Evolutionary conservation across 441 rosid species (phyloP).

Genomic region (Arabidopsis lyrata): DNA sequence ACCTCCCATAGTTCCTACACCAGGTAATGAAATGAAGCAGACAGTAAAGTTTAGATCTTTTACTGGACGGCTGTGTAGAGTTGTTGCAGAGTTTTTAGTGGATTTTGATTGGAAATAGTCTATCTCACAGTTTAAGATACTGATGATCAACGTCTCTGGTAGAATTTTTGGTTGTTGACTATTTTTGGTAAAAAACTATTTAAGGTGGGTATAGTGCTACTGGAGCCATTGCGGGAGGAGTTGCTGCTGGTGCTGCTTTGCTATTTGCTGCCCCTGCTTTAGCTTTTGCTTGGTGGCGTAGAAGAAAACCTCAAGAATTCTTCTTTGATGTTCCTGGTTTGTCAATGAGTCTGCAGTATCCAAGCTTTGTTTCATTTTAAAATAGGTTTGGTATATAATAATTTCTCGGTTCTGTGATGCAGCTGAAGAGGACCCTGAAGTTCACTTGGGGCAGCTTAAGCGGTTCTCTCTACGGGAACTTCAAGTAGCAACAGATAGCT

Average conservation of each 20-base stretch:
- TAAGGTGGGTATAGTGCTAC: conserved; percentile 76
- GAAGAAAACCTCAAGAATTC: conserved; percentile 83
- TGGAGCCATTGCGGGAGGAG: conserved; percentile 93
- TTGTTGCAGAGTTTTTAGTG: background rate
- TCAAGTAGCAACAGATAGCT: conserved; percentile 93
- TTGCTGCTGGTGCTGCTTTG: conserved; percentile 92
- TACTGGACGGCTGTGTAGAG: background rate
- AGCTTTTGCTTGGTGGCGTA: conserved; percentile 90
- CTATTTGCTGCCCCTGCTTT: conserved; percentile 91
- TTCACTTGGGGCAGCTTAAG: conserved; percentile 92
- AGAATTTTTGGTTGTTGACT: background rate
- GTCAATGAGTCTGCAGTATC: conserved; percentile 34
- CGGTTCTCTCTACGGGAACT: conserved; percentile 88
- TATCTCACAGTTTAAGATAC: background rate
- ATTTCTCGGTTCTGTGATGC: conserved; percentile 36
- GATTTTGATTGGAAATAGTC: conserved; percentile 1
- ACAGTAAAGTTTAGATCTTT: conserved; percentile 7
- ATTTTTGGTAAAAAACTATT: background rate
- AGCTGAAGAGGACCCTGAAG: conserved; percentile 98
- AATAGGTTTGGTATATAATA: background rate
- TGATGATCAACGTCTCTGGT: background rate
- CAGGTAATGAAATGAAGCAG: conserved; percentile 53
- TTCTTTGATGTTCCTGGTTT: conserved; percentile 94
- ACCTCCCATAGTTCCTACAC: conserved; percentile 67
- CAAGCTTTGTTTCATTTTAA: conserved; percentile 23